Base-by-base conservation (phyloP, 495 filamentous ascomycete genomes). In the Chaetomium fimeti region DNA sequence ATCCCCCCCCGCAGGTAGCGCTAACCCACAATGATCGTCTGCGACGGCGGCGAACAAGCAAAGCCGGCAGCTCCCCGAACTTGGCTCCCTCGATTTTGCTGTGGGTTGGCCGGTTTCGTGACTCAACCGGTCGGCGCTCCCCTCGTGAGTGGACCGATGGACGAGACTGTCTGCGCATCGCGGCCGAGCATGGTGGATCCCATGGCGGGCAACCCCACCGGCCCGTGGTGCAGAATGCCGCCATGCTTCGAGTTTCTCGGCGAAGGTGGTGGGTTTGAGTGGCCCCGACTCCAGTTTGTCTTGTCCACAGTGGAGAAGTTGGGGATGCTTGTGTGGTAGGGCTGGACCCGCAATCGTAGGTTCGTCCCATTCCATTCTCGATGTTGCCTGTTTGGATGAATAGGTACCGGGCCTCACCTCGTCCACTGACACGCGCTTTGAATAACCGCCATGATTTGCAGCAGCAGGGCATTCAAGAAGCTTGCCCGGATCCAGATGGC, bases 271-370 rank as follows among this genome's bases (percentile, higher is more conserved):
- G 58, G 57, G 28, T 40, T 53, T 22, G 20, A 28, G 3, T 27
- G 20, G 22, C 32, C 25, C 32, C 57, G 29, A n/a, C 58, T 32
- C 48, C 24, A 25, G 53, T 56, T 52, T 36, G 32, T 36, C 32
- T 22, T 22, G 59, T 53, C 47, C 57, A 11, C 27, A 18, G 60
- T 62, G 60, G 60, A 53, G 60, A 29, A 28, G 25, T 28, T 29
- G 36, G 36, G 13, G 32, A 53, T 6, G 49, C 3, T 43, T 43
- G 29, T 54, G 36, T 38, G 59, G 60, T 55, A 62, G 60, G 60
- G 60, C 60, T 62, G 60, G 59, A 25, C 38, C 48, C 49, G 60
- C 60, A 36, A 36, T 24, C 48, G 32, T n/a, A n/a, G n/a, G n/a
- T 62, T 43, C 38, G 52, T 62, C 60, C 51, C 38, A 28, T 36